A percentile compares a stretch with the other conserved stretches of the same genome.
Evolutionary conservation across 2,329 filamentous ascomycete species (phyloP).

Genomic region (Fusarium cyanostomum): DNA sequence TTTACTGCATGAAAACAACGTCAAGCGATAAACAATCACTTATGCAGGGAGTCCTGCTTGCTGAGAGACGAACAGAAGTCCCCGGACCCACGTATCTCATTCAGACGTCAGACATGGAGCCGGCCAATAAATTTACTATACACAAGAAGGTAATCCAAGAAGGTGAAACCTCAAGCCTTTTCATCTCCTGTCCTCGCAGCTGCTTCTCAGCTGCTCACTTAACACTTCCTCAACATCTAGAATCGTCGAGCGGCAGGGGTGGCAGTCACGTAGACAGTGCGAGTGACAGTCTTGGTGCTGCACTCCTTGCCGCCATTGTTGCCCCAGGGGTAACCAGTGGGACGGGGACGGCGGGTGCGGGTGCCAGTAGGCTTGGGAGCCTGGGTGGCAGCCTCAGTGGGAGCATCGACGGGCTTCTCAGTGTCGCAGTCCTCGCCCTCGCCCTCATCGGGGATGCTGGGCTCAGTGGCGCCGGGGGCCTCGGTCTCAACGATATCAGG

Average conservation of each 20-base stretch:
- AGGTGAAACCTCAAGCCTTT: background rate
- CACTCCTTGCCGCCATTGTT: constrained; percentile 19
- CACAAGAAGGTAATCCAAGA: constrained; percentile 18
- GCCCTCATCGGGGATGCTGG: constrained; percentile 3
- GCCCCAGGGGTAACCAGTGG: constrained; percentile 9
- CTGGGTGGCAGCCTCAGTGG: constrained; percentile 9
- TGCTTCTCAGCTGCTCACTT: background rate
- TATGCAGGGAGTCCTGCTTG: background rate
- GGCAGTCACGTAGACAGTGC: constrained; percentile 40
- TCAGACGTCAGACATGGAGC: background rate
- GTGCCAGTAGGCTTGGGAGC: constrained; percentile 19
- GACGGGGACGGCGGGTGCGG: constrained; percentile 27
- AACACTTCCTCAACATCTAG: constrained; percentile 1
- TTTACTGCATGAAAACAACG: background rate
- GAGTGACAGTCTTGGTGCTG: constrained; percentile 28
- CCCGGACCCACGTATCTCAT: constrained; percentile 8
- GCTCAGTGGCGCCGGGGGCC: background rate
- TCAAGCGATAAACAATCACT: background rate
- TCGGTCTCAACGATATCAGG: background rate
- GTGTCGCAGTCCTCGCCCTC: constrained; percentile 14
- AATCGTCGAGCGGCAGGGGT: constrained; percentile 15
- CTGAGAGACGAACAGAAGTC: background rate
- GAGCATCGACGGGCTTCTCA: constrained; percentile 11
- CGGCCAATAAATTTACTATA: constrained; percentile 15
- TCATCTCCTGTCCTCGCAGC: background rate